These are phyloP conservation scores for Obba rivulosa DNA, from an alignment of 768 basidiomycete genomes.

Conservation along the genomic window DNA sequence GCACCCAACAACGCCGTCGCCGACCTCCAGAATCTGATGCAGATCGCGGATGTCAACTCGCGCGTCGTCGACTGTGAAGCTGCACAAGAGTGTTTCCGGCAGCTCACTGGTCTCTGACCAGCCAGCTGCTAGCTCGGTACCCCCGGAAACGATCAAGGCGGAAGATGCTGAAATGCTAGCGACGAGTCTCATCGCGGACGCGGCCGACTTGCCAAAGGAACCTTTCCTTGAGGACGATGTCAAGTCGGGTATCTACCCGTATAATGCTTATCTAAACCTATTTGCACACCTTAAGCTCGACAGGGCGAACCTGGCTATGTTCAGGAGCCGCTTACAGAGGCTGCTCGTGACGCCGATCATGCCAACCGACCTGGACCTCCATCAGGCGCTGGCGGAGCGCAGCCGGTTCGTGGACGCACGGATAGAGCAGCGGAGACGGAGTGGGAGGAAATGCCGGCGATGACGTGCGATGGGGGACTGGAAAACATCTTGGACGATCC, in stretches of 20 bases:
- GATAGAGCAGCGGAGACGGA: slow-evolving; percentile 86
- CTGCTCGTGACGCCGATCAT: slow-evolving; percentile 85
- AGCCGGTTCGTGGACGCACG: slow-evolving; percentile 88
- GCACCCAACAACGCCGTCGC: slow-evolving; percentile 54
- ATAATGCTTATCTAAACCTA: slow-evolving; percentile 85
- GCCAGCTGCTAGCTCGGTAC: neutral
- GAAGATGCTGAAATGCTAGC: slow-evolving; percentile 54
- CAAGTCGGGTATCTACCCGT: slow-evolving; percentile 81
- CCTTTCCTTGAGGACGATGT: slow-evolving; percentile 76
- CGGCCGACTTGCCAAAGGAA: slow-evolving; percentile 63
- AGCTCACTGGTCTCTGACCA: slow-evolving; percentile 18
- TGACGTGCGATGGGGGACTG: slow-evolving; percentile 72
- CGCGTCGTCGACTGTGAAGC: slow-evolving; percentile 70
- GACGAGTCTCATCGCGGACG: slow-evolving; percentile 32
- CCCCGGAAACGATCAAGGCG: slow-evolving; percentile 29
- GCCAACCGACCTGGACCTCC: slow-evolving; percentile 89
- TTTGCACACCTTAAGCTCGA: slow-evolving; percentile 73
- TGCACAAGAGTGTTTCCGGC: slow-evolving; percentile 47
- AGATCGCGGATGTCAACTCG: slow-evolving; percentile 52
- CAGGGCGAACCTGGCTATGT: slow-evolving; percentile 54
- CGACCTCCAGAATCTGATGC: slow-evolving; percentile 62
- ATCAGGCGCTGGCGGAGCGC: slow-evolving; percentile 86
- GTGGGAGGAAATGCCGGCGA: slow-evolving; percentile 72
- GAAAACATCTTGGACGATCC: slow-evolving; percentile 43
- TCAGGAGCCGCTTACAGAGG: slow-evolving; percentile 70